Base-by-base conservation (phyloP, 2,329 filamentous ascomycete genomes). In the Pseudogymnoascus sp. region DNA sequence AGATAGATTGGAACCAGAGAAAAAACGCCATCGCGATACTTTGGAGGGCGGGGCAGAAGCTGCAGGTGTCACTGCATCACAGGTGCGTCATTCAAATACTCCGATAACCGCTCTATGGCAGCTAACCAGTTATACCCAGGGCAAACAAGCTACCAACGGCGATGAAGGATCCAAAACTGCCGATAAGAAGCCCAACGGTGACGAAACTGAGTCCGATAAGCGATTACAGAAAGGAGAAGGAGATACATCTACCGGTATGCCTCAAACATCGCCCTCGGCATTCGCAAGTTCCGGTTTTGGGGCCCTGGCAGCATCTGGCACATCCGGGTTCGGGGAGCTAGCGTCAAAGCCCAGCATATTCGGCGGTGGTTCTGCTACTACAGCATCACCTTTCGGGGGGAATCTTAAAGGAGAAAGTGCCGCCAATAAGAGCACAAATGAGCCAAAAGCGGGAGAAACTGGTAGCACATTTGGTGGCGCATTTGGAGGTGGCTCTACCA, bases 271-370 rank as follows among this genome's bases (percentile, higher is more conserved):
- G 6, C 66, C 79, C 11, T 83, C 83, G 8, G 84, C 87, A 5
- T 92, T 92, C 73, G 84, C 85, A 22, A 81, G 80, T 59, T 92
- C 89, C 2, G 84, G 82, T 16, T 86, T 92, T 70, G 84, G 87
- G 61, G 85, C 87, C 61, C 83, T 91, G 62, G 81, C 87, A 6
- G 77, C 82, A 24, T 82, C 84, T 4, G 78, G 78, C 38, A 77
- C 82, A 26, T 91, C 88, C 3, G 86, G 86, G 0, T 90, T 90
- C 71, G 84, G 85, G 40, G 73, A 78, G 50, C 82, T 81, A 41
- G 73, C 74, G 72, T 77, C 75, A 5, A 78, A 80, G 67, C 76
- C 78, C 35, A 82, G 78, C 66, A 71, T 78, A 8, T 87, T 87
- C 70, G 80, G 79, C 53, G 75, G 78, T 14, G 72, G 78, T 12